phyloP scores from a whole-genome alignment of 2,329 filamentous ascomycete genomes.

The Trichophyton benhamiae region DNA sequence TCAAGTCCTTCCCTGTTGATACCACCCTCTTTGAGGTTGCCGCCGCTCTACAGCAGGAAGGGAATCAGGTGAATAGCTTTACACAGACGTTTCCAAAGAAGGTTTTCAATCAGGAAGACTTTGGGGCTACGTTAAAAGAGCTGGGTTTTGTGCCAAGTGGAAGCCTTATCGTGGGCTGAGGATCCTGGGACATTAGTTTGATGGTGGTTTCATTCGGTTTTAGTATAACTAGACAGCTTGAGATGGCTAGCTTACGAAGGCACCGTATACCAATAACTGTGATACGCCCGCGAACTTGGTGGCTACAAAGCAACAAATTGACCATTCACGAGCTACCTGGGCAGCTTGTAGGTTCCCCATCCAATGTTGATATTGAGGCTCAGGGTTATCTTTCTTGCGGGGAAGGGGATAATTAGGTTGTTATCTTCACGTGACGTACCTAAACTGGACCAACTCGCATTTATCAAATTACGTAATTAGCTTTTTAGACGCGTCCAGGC shows the following conservation, averaged over 20 bases:
- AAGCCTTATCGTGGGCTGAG: slow-evolving; percentile 59
- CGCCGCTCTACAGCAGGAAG: slow-evolving; percentile 60
- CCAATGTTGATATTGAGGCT: background rate
- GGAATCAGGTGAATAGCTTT: slow-evolving; percentile 60
- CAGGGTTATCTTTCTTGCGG: background rate
- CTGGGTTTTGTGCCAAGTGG: slow-evolving; percentile 81
- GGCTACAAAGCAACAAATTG: too few relatives aligned
- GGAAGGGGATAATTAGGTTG: background rate
- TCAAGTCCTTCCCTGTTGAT: slow-evolving; percentile 78
- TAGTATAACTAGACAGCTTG: background rate
- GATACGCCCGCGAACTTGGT: too few relatives aligned
- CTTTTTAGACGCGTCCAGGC: slow-evolving; percentile 1
- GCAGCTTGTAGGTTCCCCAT: too few relatives aligned
- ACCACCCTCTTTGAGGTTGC: slow-evolving; percentile 90
- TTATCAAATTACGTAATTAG: background rate
- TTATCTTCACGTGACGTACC: background rate
- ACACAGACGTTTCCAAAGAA: slow-evolving; percentile 80
- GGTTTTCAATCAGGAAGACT: slow-evolving; percentile 61
- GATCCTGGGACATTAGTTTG: background rate
- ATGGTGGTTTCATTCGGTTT: background rate
- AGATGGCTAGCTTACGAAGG: background rate
- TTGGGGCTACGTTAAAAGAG: slow-evolving; percentile 85
- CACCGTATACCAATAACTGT: background rate
- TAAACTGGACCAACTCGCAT: too few relatives aligned
- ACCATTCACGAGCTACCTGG: too few relatives aligned